A percentile compares a stretch with the other conserved stretches of the same genome.
phyloP scores from a whole-genome alignment of 805 yeast species.

The Wickerhamomyces alni region DNA sequence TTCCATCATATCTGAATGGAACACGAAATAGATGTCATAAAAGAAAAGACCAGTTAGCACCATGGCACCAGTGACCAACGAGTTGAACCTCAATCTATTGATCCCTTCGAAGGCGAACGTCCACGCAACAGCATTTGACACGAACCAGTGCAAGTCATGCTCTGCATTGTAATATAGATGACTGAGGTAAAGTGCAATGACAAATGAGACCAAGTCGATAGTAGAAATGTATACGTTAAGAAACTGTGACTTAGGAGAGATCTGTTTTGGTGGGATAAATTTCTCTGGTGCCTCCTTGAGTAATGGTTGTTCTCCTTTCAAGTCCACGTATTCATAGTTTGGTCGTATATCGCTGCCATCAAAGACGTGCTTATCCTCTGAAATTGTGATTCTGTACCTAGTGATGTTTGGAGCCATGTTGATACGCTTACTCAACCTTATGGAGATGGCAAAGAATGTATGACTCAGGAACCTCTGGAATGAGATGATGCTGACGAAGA shows the following conservation, averaged over 20 bases:
- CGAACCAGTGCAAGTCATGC: conserved; percentile 37
- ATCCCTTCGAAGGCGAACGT: conserved; percentile 40
- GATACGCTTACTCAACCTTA: conserved; percentile 22
- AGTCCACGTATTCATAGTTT: conserved; percentile 12
- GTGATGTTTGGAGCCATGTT: conserved; percentile 24
- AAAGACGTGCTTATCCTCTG: conserved; percentile 29
- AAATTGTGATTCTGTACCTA: conserved; percentile 36
- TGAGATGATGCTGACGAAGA: conserved; percentile 29
- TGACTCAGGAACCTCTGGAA: conserved; percentile 24
- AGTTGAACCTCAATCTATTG: conserved; percentile 30
- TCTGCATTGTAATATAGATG: conserved; percentile 17
- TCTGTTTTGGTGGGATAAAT: background rate
- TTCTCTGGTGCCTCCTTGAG: background rate
- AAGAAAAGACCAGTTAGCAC: conserved; percentile 45
- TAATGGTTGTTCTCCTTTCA: conserved; percentile 1
- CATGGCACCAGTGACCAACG: conserved; percentile 39
- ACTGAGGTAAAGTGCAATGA: no score
- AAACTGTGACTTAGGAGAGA: background rate
- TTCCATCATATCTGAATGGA: conserved; percentile 54
- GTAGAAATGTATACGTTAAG: conserved; percentile 2
- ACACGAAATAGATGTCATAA: conserved; percentile 66
- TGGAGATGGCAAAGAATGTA: conserved; percentile 19
- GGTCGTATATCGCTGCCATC: conserved; percentile 33
- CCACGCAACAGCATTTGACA: conserved; percentile 37
- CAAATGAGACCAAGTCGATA: background rate